Evolutionary conservation across 352 stramenopile species (phyloP).

Genomic region (Phytophthora litchii): DNA sequence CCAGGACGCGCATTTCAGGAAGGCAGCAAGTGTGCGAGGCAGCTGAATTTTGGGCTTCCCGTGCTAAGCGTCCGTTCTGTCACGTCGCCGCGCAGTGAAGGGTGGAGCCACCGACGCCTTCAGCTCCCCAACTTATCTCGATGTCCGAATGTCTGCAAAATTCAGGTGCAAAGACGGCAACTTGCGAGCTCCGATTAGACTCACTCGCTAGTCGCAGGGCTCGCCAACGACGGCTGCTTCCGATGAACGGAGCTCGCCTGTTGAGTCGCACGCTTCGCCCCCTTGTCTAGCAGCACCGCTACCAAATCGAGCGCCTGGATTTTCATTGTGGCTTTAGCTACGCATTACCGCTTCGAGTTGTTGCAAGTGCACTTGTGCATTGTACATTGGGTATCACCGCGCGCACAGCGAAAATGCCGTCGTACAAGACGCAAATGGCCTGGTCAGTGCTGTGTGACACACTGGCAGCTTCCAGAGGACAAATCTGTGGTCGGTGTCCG

Average conservation of each 20-base stretch:
- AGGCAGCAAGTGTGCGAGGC: not conserved
- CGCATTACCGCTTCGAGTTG: slow-evolving; percentile 1
- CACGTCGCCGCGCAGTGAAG: not conserved
- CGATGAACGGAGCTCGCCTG: slow-evolving; percentile 7
- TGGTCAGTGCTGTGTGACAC: slow-evolving; percentile 3
- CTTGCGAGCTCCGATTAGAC: slow-evolving; percentile 12
- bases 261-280: slow-evolving; percentile 25
- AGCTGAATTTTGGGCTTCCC: slow-evolving; percentile 11
- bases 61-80: not conserved
- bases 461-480: not conserved
- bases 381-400: not conserved
- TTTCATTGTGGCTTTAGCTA: slow-evolving; percentile 8
- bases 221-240: slow-evolving; percentile 11
- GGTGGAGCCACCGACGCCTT: slow-evolving; percentile 1
- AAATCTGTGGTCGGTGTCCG: not conserved
- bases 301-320: slow-evolving; percentile 18
- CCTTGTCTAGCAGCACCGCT: slow-evolving; percentile 6
- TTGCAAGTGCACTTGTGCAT: slow-evolving; percentile 15
- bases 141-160: slow-evolving; percentile 26
- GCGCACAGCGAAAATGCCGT: no score
- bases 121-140: slow-evolving; percentile 21
- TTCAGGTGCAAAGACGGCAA: slow-evolving; percentile 14
- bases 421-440: not conserved
- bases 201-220: slow-evolving; percentile 27
- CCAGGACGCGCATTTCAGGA: not conserved